Percentiles rank a stretch among this genome's conserved stretches.
Conservation (phyloP, 2,329 filamentous ascomycete species). For the Raffaelea arxii region DNA sequence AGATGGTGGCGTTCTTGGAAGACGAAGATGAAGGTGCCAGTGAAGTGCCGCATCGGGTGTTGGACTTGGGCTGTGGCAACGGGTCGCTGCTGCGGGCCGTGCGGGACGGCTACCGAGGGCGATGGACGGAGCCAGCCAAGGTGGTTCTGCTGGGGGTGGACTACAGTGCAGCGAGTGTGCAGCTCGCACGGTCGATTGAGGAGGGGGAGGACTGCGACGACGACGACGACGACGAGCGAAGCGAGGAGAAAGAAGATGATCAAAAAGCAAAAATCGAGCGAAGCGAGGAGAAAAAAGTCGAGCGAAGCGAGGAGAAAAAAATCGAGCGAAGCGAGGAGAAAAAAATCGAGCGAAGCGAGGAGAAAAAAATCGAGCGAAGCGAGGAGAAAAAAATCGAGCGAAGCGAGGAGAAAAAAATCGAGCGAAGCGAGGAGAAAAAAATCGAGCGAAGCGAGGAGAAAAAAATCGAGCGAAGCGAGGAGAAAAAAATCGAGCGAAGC, state of each 20-base stretch:
- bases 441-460: constrained; percentile 1
- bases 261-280: background rate
- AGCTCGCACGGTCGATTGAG: constrained; percentile 58
- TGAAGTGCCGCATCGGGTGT: constrained; percentile 31
- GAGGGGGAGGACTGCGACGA: constrained; percentile 9
- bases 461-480: background rate
- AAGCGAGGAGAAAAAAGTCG: background rate
- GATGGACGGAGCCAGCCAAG: constrained; percentile 61
- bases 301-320: no score
- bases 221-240: constrained; percentile 6
- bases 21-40: constrained; percentile 10
- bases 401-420: background rate
- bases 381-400: constrained; percentile 6
- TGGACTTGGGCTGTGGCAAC: constrained; percentile 92
- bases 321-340: background rate
- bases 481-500: constrained; percentile 5
- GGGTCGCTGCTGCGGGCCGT: constrained; percentile 84
- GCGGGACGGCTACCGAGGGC: constrained; percentile 34
- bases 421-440: constrained; percentile 5
- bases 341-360: background rate
- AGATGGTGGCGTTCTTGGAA: constrained; percentile 62
- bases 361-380: no score
- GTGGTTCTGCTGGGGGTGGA: constrained; percentile 78
- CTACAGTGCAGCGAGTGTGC: constrained; percentile 68
- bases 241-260: background rate